Base-by-base conservation (phyloP, 148 eudicot genomes). In the Fagopyrum homotropicum region DNA sequence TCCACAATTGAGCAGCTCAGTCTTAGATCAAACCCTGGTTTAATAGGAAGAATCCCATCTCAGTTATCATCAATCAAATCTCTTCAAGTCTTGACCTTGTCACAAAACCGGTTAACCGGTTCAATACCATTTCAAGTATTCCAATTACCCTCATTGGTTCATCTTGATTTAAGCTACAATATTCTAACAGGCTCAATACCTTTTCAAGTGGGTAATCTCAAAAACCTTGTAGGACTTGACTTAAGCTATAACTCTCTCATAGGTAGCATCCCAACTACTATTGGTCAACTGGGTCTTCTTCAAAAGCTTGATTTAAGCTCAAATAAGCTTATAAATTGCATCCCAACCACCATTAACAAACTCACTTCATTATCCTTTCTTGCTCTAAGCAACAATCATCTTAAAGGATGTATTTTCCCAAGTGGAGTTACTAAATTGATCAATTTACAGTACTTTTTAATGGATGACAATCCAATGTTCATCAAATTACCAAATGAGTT, bases 301-400 rank as follows among this genome's bases (percentile, higher is more conserved):
- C 92, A 92, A 51, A 89, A 90, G 75, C 88, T 92, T 29, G 94
- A 89, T 68, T 80, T 92, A 51, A 88, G 94, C 87, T 88, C 94
- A 47, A 92, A 92, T 78, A 76, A 72, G 14, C 84, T 92, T 10
- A 66, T 75, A 26, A 92, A 94, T 17, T 75, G 30, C 26, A 81
- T 92, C 10, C 94, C 97, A 17, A 77, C 77, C 29, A 79, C 66
- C 75, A 77, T 91, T 44, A 78, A 68, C 35, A 79, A 70, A 30
- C 86, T 90, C 6, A 81, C 43, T 22, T 80, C 86, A 16, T 56
- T 92, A 9, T 81, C 73, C 75, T 90, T 92, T 71, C 74, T 92
- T 35, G 97, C 92, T 9, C 56, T 92, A 50, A 89, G 91, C 82
- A 83, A 81, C 77, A 92, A 92, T 73, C 80, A 61, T 17, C 75